Base-by-base conservation (phyloP, 2,329 filamentous ascomycete genomes). In the Xenoacremonium recifei region DNA sequence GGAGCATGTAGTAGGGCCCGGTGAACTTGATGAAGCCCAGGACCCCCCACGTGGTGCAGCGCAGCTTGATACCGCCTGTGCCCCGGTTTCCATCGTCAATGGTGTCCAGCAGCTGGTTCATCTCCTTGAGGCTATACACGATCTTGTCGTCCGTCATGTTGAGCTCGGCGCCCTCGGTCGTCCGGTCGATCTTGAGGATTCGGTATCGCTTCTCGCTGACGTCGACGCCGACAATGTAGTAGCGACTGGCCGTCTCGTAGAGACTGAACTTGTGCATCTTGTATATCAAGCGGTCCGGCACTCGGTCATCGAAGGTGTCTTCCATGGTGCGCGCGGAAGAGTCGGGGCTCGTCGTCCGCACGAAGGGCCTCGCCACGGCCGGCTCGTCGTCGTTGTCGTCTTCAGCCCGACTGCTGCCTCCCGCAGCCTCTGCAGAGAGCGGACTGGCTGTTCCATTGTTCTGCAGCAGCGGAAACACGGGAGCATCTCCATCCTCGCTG, bases 241-340 rank as follows among this genome's bases (percentile, higher is more conserved):
- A 99, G 39, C 89, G 81, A 41, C 85, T 89, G 11, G 89, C 87
- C 3, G 93, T 99, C 70, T 99, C 93, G 66, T 99, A 97, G 17
- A 99, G 71, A n/a, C 88, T 93, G 66, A 96, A 97, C 59, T 93
- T 95, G 72, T 96, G 90, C 89, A 99, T 96, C 62, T 78, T 79
- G 65, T 77, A 76, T 33, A 73, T 64, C 15, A 71, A 54, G 17
- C 69, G 66, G 39, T 69, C 63, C 5, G 57, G 55, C 1, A 55
- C 53, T 12, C 57, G 60, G 13, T 62, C 61, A 15, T 67, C 63
- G 17, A 62, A 62, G 12, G 58, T 55, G 21, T 66, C 61, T 25
- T 50, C 47, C 4, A 52, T 47, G 7, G 42, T 44, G 20, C 64
- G 64, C 4, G 57, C 54, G 16, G 61, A 54, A 6, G 69, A 62